Evolutionary conservation across 352 stramenopile genomes (phyloP).

Genomic region (Phytophthora tubulina): DNA sequence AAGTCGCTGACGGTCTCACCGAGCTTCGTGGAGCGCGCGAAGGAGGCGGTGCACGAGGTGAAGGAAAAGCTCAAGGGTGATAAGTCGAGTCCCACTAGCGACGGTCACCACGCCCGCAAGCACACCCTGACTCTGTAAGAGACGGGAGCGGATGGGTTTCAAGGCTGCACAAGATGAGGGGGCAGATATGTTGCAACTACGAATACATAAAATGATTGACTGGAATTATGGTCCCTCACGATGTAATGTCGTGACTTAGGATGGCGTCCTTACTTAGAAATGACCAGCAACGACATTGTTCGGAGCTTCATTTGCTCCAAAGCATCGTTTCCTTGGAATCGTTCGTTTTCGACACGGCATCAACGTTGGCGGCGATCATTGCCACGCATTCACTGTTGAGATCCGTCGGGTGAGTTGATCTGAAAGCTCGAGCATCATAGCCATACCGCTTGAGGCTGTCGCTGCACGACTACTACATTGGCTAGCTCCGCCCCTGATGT

Average conservation of each 20-base stretch:
- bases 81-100: constrained; percentile 21
- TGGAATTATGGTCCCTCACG: too few relatives aligned
- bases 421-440: not conserved
- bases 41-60: constrained; percentile 32
- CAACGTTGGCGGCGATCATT: not conserved
- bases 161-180: too few relatives aligned
- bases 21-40: constrained; percentile 32
- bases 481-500: too few relatives aligned
- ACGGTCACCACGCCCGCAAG: not conserved
- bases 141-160: too few relatives aligned
- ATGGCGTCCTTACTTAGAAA: not conserved
- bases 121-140: constrained; percentile 12
- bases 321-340: not conserved
- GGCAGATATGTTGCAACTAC: too few relatives aligned
- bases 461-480: too few relatives aligned
- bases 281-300: not conserved
- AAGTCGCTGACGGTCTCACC: constrained; percentile 25
- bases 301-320: not conserved
- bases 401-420: not conserved
- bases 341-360: not conserved
- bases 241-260: too few relatives aligned
- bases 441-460: not conserved
- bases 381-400: not conserved
- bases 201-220: too few relatives aligned
- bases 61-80: constrained; percentile 34